Percentiles rank a stretch among this genome's conserved stretches.
These are phyloP conservation scores for Aquilaria malaccensis DNA, from an alignment of 345 rosid species.

Conservation along the genomic window DNA sequence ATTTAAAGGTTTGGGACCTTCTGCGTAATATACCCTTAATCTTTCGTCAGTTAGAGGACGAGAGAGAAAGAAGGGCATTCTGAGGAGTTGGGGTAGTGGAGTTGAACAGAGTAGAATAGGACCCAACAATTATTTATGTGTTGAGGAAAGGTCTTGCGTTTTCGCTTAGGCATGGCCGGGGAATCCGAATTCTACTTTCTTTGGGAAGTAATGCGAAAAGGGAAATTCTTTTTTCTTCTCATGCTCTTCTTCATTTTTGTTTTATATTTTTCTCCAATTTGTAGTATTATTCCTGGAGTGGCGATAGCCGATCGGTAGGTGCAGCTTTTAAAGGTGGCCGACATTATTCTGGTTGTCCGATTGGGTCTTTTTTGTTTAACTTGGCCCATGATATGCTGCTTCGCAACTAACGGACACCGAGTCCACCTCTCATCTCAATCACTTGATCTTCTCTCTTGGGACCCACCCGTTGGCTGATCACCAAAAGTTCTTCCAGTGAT, in stretches of 20 bases:
- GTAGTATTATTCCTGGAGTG: constrained; percentile 3
- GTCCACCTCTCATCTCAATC: background rate
- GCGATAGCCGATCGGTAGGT: background rate
- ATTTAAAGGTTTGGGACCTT: too few relatives aligned
- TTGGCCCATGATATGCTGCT: background rate
- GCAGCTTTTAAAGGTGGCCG: constrained; percentile 20
- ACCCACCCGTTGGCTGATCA: too few relatives aligned
- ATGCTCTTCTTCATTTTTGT: too few relatives aligned
- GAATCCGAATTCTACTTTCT: background rate
- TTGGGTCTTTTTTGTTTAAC: constrained; percentile 9
- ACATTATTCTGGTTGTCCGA: constrained; percentile 20
- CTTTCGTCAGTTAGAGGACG: background rate
- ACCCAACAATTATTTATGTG: background rate
- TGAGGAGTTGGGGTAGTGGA: too few relatives aligned
- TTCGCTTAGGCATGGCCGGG: background rate
- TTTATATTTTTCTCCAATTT: background rate
- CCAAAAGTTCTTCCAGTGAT: too few relatives aligned
- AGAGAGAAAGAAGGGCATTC: background rate
- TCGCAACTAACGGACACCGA: background rate
- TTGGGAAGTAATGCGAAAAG: constrained; percentile 2
- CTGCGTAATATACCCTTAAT: too few relatives aligned
- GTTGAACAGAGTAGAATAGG: background rate
- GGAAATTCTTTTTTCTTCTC: background rate
- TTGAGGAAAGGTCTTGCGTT: background rate
- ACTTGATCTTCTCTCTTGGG: background rate